Evolutionary conservation across 129 eudicot species (phyloP), one percentile per base, ranked within the genome.

Genomic region (Flaveria ramosissima): DNA sequence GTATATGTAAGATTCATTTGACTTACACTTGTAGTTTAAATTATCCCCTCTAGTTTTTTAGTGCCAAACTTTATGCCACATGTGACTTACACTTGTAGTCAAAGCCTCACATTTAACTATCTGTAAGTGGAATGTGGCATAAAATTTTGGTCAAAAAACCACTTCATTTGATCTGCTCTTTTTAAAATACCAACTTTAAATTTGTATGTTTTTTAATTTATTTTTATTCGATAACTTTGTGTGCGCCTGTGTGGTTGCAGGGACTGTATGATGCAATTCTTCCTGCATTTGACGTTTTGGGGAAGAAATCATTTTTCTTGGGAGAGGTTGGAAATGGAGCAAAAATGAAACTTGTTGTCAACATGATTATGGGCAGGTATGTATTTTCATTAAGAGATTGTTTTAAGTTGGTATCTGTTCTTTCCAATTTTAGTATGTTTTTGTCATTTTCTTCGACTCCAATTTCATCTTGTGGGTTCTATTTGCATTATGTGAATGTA

Each of bases 311-410:
- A 0, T 95, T 91, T 86, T 95, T 76, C 87, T 75, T 91, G 67
- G 99, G 96, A 36, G 78, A 83, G 62, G 94, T 91, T 75, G 99
- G 99, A 69, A 91, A 91, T 82, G 99, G 99, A 71, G 99, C 99
- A 17, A 91, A 90, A 80, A 95, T 95, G 96, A 95, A 95, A 84
- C 99, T 95, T 74, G 96, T 95, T 59, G 97, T 95, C 67, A 95
- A 95, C 86, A 95, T 95, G 99, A 85, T 91, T 10, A 91, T 95
- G 99, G 99, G 99, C 75, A 95, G 99, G 99, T 95, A 84, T 61
- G 6, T 9, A 27, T 73, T 20, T 71, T 23, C 7, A 61, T 68
- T 3, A 47, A 68, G 21, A 69, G 57, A 23, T 17, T 19, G 51
- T 36, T 45, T 43, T 68, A 17, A 56, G 64, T 73, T 43, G 0